Conservation (phyloP, 768 basidiomycete genomes). For the Astraeus odoratus region DNA sequence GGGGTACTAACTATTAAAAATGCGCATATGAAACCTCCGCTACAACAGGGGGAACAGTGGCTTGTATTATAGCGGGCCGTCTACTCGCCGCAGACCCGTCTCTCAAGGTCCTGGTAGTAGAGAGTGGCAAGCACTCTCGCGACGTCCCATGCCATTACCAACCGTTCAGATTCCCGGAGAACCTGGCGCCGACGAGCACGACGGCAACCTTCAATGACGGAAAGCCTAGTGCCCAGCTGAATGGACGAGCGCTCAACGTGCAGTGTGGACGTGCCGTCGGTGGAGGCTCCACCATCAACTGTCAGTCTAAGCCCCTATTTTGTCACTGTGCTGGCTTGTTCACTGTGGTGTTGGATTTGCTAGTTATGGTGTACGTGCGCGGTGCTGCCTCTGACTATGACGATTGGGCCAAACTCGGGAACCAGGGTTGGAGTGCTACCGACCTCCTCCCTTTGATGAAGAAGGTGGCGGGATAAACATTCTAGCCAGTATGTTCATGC, state of each 20-base stretch:
- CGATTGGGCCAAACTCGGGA: constrained; percentile 18
- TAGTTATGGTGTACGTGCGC: constrained; percentile 17
- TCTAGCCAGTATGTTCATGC: neutral
- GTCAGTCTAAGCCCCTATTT: constrained; percentile 2
- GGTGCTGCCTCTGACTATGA: constrained; percentile 23
- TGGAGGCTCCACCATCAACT: constrained; percentile 20
- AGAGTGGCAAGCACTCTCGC: constrained; percentile 17
- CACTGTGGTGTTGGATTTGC: neutral
- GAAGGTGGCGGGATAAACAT: constrained; percentile 14
- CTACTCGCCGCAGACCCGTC: constrained; percentile 18
- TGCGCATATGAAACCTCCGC: neutral
- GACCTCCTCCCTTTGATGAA: constrained; percentile 20
- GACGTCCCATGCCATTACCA: constrained; percentile 15
- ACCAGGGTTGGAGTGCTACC: constrained; percentile 20
- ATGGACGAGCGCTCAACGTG: constrained; percentile 10
- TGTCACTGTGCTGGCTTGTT: neutral
- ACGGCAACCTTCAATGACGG: constrained; percentile 10
- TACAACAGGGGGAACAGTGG: constrained; percentile 23
- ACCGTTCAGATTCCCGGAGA: constrained; percentile 12
- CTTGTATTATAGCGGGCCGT: constrained; percentile 23
- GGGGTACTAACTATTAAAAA: neutral
- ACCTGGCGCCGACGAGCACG: constrained; percentile 13
- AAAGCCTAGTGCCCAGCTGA: constrained; percentile 10
- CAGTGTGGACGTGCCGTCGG: constrained; percentile 18
- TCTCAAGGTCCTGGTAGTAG: constrained; percentile 22